These are phyloP conservation scores for Lasiodiplodia hormozganensis DNA, from an alignment of 2,329 filamentous ascomycete species.

Conservation along the genomic window DNA sequence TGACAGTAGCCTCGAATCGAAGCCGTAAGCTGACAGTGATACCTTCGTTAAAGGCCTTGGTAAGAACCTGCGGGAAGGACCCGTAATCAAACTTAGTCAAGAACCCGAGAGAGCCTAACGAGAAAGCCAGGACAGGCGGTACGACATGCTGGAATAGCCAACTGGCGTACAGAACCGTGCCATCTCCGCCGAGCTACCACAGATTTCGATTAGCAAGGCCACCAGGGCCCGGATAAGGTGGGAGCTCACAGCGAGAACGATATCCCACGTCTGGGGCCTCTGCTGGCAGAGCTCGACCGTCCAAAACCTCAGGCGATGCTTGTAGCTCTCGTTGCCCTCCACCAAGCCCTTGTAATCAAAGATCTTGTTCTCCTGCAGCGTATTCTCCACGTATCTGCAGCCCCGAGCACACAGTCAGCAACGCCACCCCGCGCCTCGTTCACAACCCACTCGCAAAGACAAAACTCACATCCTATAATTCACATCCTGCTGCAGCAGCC, in stretches of 20 bases:
- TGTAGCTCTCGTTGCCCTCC: conserved; percentile 62
- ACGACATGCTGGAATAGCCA: conserved; percentile 97
- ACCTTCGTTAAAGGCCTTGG: conserved; percentile 77
- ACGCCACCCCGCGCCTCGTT: neutral
- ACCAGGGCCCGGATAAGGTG: neutral
- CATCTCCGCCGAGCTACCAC: conserved; percentile 78
- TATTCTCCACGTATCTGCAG: conserved; percentile 73
- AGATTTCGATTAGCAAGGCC: neutral
- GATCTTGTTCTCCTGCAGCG: conserved; percentile 70
- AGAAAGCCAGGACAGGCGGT: conserved; percentile 90
- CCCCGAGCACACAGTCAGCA: neutral
- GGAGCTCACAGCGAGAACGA: conserved; percentile 74
- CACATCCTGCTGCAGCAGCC: conserved; percentile 77
- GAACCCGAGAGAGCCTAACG: conserved; percentile 90
- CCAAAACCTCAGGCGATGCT: conserved; percentile 79
- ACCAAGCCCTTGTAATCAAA: conserved; percentile 78
- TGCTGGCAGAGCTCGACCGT: conserved; percentile 76
- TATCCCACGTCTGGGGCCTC: conserved; percentile 88
- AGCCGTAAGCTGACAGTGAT: conserved; percentile 87
- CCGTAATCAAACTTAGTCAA: conserved; percentile 96
- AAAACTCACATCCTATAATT: conserved; percentile 72
- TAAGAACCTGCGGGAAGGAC: conserved; percentile 72
- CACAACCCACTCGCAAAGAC: neutral
- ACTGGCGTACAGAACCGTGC: conserved; percentile 94
- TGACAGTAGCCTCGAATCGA: conserved; percentile 91